A percentile compares a stretch with the other conserved stretches of the same genome.
phyloP scores from a whole-genome alignment of 2,329 filamentous ascomycete species.

The Talaromyces sp. region DNA sequence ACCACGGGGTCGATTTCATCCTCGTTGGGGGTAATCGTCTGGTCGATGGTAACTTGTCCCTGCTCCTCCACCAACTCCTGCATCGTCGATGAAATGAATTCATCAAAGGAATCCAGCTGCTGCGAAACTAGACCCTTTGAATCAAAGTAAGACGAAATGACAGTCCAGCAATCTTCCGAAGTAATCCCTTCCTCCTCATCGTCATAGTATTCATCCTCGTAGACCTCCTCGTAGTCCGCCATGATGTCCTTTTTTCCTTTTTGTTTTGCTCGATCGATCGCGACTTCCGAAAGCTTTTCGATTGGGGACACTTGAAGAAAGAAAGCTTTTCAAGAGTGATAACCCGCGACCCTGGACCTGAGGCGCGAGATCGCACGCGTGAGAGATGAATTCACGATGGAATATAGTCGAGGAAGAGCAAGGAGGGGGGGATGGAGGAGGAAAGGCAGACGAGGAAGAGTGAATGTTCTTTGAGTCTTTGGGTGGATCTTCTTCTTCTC shows the following conservation, averaged over 20 bases:
- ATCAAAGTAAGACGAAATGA: constrained; percentile 96
- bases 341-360: constrained; percentile 5
- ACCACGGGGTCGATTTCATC: constrained; percentile 72
- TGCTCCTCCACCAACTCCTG: constrained; percentile 93
- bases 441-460: background rate
- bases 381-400: constrained; percentile 13
- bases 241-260: constrained; percentile 30
- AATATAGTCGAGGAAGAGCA: constrained; percentile 19
- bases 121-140: constrained; percentile 93
- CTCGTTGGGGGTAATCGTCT: constrained; percentile 73
- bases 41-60: constrained; percentile 85
- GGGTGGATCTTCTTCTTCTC: constrained; percentile 25
- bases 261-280: background rate
- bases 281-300: background rate
- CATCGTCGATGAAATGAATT: constrained; percentile 91
- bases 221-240: constrained; percentile 58
- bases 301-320: no score
- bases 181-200: constrained; percentile 73
- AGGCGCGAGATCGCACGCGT: constrained; percentile 10
- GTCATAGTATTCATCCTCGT: constrained; percentile 65
- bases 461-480: constrained; percentile 16
- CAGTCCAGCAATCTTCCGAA: constrained; percentile 96
- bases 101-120: constrained; percentile 96
- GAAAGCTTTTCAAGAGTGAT: background rate
- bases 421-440: constrained; percentile 20